Evolutionary conservation across 2,329 filamentous ascomycete species (phyloP).

Genomic region (Leptosphaerulina australis): DNA sequence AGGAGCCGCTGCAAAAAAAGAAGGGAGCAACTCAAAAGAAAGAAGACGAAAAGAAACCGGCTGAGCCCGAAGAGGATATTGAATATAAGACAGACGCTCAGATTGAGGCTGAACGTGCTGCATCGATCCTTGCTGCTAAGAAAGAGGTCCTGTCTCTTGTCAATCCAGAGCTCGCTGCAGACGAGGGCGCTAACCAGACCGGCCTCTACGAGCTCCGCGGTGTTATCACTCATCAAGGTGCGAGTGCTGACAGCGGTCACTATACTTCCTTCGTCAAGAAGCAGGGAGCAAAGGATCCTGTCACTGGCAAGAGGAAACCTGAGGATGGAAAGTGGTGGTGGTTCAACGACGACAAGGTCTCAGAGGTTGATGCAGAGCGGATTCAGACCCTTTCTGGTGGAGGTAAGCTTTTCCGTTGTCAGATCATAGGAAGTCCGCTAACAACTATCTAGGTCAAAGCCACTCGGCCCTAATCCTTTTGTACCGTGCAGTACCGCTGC

Average conservation of each 20-base stretch:
- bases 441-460: constrained; percentile 62
- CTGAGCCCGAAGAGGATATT: constrained; percentile 68
- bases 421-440: constrained; percentile 15
- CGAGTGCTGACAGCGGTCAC: constrained; percentile 95
- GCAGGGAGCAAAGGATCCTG: constrained; percentile 71
- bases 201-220: constrained; percentile 94
- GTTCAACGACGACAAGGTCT: constrained; percentile 99
- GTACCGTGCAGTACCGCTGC: constrained; percentile 75
- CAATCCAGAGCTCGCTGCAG: constrained; percentile 72
- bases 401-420: constrained; percentile 58
- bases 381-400: constrained; percentile 89
- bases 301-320: constrained; percentile 75
- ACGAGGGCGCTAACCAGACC: constrained; percentile 87
- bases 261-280: constrained; percentile 99
- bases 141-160: constrained; percentile 84
- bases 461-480: constrained; percentile 82
- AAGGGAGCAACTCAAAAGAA: constrained; percentile 54
- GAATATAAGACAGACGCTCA: constrained; percentile 93
- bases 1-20: constrained; percentile 58
- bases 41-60: constrained; percentile 59
- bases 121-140: constrained; percentile 77
- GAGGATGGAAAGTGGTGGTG: constrained; percentile 99
- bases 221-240: constrained; percentile 94
- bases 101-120: constrained; percentile 82
- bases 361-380: constrained; percentile 88